Evolutionary conservation across 2,329 filamentous ascomycete species (phyloP).

Genomic region (Cordyceps tenuipes): DNA sequence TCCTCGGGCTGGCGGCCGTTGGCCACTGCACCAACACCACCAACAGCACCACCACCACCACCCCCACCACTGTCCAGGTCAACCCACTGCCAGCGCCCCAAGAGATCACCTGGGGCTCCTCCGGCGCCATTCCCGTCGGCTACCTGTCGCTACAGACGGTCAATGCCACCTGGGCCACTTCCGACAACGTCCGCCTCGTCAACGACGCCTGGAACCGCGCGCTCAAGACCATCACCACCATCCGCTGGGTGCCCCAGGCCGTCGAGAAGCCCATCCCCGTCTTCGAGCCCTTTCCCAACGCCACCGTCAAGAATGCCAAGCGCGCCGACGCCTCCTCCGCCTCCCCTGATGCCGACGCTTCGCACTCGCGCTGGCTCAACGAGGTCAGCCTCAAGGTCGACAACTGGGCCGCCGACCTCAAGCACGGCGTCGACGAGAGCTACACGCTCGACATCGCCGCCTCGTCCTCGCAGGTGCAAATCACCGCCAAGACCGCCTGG

Average conservation of each 20-base stretch:
- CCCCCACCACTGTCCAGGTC: slow-evolving; percentile 16
- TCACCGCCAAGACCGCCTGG: slow-evolving; percentile 43
- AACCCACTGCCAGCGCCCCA: slow-evolving; percentile 22
- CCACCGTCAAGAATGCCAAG: slow-evolving; percentile 21
- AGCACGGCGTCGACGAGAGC: slow-evolving; percentile 50
- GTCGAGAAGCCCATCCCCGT: slow-evolving; percentile 41
- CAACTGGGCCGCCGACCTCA: slow-evolving; percentile 37
- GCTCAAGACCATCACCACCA: slow-evolving; percentile 34
- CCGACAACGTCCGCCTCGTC: slow-evolving; percentile 24
- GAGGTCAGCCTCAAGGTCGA: slow-evolving; percentile 37
- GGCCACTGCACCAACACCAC: neutral
- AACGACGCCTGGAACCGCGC: slow-evolving; percentile 41
- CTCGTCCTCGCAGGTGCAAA: slow-evolving; percentile 31
- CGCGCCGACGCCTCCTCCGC: slow-evolving; percentile 14
- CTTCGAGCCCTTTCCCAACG: slow-evolving; percentile 41
- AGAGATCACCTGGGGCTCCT: slow-evolving; percentile 19
- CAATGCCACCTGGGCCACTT: slow-evolving; percentile 14
- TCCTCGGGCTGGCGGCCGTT: slow-evolving; percentile 3
- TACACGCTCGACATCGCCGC: slow-evolving; percentile 38
- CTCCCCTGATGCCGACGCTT: neutral
- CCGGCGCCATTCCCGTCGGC: slow-evolving; percentile 17
- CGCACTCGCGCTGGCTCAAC: slow-evolving; percentile 22
- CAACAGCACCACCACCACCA: no score
- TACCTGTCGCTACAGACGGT: slow-evolving; percentile 12
- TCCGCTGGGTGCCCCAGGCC: slow-evolving; percentile 47